Percentiles rank a stretch among this genome's conserved stretches.
Evolutionary conservation across 2,329 filamentous ascomycete genomes (phyloP).

Genomic region (Pseudogymnoascus sp.): DNA sequence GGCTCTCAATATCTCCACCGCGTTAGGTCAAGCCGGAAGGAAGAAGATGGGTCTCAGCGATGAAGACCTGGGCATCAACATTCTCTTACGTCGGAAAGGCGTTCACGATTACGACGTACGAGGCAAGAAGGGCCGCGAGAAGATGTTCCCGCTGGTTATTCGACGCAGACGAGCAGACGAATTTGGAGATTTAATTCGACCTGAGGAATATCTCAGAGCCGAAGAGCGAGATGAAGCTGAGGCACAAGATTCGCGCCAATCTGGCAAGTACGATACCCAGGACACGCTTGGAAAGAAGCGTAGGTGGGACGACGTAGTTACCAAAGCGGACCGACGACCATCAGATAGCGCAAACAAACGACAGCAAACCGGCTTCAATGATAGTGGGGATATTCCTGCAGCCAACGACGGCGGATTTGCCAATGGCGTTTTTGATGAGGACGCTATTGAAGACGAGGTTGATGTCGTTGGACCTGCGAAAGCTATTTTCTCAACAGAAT

Average conservation of each 20-base stretch:
- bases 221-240: conserved; percentile 81
- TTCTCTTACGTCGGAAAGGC: conserved; percentile 79
- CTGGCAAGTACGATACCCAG: conserved; percentile 44
- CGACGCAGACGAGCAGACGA: conserved; percentile 77
- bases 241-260: conserved; percentile 52
- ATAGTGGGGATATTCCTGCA: conserved; percentile 22
- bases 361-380: conserved; percentile 40
- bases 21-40: conserved; percentile 73
- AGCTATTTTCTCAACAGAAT: conserved; percentile 57
- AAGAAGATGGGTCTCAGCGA: conserved; percentile 84
- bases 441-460: conserved; percentile 50
- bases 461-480: conserved; percentile 66
- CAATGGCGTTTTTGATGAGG: conserved; percentile 46
- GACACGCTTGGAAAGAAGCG: conserved; percentile 81
- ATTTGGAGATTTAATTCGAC: conserved; percentile 87
- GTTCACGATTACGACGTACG: conserved; percentile 92
- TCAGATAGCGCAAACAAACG: conserved; percentile 53
- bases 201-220: conserved; percentile 87
- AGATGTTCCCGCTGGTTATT: conserved; percentile 82
- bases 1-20: conserved; percentile 80
- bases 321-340: conserved; percentile 33
- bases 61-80: conserved; percentile 85
- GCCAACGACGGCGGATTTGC: conserved; percentile 44
- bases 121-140: conserved; percentile 84
- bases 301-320: conserved; percentile 74